Conservation (phyloP, 2,329 filamentous ascomycete species). For the Hyphodiscus sp. region DNA sequence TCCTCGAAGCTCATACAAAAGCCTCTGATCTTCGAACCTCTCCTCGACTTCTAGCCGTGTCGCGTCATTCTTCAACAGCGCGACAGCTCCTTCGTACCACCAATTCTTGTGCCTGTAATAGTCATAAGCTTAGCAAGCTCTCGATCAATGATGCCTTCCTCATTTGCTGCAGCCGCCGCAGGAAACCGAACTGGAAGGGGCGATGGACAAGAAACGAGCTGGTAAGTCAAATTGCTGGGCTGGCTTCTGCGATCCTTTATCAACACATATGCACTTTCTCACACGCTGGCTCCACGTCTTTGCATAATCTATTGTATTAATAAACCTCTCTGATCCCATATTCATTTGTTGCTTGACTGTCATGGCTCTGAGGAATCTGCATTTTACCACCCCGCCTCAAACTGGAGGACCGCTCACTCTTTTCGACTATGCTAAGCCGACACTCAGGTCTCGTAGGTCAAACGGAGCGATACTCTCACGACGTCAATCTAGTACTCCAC, state of each 20-base stretch:
- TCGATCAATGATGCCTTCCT: slow-evolving; percentile 54
- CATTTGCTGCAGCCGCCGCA: slow-evolving; percentile 76
- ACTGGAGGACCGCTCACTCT: neutral
- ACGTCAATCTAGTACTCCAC: slow-evolving; percentile 11
- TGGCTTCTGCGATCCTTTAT: neutral
- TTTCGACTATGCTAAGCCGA: neutral
- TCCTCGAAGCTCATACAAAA: neutral
- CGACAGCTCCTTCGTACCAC: slow-evolving; percentile 12
- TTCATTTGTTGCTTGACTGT: neutral
- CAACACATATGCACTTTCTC: neutral
- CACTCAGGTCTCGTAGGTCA: neutral
- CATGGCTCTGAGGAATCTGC: neutral
- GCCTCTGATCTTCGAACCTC: neutral
- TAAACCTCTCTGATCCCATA: neutral
- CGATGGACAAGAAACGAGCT: slow-evolving; percentile 59
- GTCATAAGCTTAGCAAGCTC: slow-evolving; percentile 10
- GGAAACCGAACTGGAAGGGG: slow-evolving; percentile 53
- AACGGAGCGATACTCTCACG: neutral
- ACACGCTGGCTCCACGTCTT: neutral
- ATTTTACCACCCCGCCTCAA: no score
- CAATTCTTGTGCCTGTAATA: slow-evolving; percentile 8
- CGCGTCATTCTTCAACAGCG: slow-evolving; percentile 14
- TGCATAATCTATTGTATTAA: neutral
- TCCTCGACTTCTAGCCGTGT: slow-evolving; percentile 3
- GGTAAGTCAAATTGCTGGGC: slow-evolving; percentile 45